phyloP scores from a whole-genome alignment of 768 basidiomycete genomes.

The Boletus sensibilis region DNA sequence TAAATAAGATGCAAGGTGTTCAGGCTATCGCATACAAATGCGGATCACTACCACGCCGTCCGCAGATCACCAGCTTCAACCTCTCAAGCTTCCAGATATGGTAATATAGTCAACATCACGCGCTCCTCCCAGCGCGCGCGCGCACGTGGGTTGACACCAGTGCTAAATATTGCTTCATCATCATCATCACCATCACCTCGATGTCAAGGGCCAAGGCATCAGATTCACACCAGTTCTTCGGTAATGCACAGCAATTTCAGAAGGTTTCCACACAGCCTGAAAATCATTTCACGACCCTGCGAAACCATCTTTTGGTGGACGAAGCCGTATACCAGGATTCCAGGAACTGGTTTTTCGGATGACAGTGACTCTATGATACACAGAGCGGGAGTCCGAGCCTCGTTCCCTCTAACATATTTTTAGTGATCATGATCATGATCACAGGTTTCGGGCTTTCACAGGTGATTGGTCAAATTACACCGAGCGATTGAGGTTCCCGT shows the following conservation, averaged over 20 bases:
- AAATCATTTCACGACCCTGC: neutral
- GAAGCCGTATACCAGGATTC: too few relatives aligned
- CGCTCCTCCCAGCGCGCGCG: too few relatives aligned
- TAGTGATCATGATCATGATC: neutral
- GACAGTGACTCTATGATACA: too few relatives aligned
- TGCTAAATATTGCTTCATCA: too few relatives aligned
- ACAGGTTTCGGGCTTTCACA: neutral
- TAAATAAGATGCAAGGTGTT: neutral
- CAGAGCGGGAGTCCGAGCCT: neutral
- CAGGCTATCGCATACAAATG: too few relatives aligned
- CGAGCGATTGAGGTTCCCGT: neutral
- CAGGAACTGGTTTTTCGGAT: too few relatives aligned
- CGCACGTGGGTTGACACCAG: too few relatives aligned
- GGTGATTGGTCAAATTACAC: neutral
- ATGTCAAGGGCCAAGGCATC: neutral
- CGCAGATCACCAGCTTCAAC: neutral
- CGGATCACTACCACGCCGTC: neutral
- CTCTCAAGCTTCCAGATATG: too few relatives aligned
- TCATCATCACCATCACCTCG: too few relatives aligned
- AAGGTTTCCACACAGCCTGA: neutral
- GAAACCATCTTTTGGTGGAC: neutral
- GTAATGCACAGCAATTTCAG: neutral
- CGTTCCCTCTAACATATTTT: neutral
- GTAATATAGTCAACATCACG: too few relatives aligned
- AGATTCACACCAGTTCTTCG: neutral